Conservation (phyloP, 805 yeast species). For the Yarrowia osloensis region DNA sequence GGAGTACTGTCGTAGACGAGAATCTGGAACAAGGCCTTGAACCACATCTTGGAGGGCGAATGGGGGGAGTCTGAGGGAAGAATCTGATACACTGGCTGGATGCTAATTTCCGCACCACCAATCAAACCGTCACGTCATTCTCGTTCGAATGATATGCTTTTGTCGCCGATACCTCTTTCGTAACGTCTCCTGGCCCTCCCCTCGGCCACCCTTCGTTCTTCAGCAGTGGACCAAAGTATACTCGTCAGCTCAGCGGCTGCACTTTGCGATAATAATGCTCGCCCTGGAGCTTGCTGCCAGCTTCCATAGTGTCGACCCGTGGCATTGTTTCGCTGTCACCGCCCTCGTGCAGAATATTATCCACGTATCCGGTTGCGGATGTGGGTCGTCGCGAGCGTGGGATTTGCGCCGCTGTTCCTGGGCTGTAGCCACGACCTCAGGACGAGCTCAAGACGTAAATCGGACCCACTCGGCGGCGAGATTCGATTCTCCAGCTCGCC, state of each 20-base stretch:
- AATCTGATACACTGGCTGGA: no score
- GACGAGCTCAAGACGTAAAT: no score
- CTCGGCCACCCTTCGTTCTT: no score
- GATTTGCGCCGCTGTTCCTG: background rate
- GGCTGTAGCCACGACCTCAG: no score
- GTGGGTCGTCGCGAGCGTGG: background rate
- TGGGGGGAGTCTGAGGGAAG: no score
- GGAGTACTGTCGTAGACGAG: no score
- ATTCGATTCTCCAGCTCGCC: background rate
- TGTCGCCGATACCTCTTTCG: no score
- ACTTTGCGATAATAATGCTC: background rate
- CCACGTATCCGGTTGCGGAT: constrained; percentile 7
- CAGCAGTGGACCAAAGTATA: background rate
- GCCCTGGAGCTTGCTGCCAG: background rate
- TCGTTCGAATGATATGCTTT: background rate
- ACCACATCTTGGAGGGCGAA: no score
- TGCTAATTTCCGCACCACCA: no score
- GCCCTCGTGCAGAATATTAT: background rate
- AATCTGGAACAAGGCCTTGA: no score
- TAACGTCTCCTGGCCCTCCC: no score
- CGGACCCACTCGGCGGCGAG: no score
- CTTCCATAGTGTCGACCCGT: background rate
- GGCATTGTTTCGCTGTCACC: background rate
- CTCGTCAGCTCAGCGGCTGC: background rate
- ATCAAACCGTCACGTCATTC: background rate